phyloP scores from a whole-genome alignment of 257 asterid genomes.

The Buddleja alternifolia region DNA sequence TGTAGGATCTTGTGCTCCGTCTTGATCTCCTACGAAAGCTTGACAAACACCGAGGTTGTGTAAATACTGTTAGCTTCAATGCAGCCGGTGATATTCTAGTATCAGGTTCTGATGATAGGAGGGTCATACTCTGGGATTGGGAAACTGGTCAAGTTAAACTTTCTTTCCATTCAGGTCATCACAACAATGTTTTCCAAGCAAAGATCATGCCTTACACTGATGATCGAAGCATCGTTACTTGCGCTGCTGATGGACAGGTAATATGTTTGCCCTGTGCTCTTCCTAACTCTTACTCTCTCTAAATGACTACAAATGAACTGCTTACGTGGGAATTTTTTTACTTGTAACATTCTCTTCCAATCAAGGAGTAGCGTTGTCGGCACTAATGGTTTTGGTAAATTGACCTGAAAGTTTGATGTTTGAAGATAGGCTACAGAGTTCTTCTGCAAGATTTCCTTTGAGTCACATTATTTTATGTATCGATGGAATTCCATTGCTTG shows the following conservation, averaged over 20 bases:
- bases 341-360: background rate
- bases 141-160: slow-evolving; percentile 66
- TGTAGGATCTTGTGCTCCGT: slow-evolving; percentile 84
- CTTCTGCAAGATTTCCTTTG: background rate
- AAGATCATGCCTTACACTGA: slow-evolving; percentile 81
- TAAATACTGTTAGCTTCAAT: slow-evolving; percentile 83
- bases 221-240: slow-evolving; percentile 84
- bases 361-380: slow-evolving; percentile 7
- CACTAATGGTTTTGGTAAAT: slow-evolving; percentile 12
- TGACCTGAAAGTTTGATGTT: slow-evolving; percentile 3
- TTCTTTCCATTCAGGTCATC: slow-evolving; percentile 78
- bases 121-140: slow-evolving; percentile 95
- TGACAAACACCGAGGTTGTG: slow-evolving; percentile 83
- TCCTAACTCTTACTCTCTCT: background rate
- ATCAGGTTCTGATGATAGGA: slow-evolving; percentile 89
- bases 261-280: background rate
- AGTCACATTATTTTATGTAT: background rate
- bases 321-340: background rate
- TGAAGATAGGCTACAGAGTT: background rate
- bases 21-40: slow-evolving; percentile 71
- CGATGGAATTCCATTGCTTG: slow-evolving; percentile 8
- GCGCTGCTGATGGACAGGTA: slow-evolving; percentile 99
- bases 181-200: slow-evolving; percentile 88
- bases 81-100: slow-evolving; percentile 70
- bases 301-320: background rate